Percentiles rank a stretch among this genome's conserved stretches.
Conservation (phyloP, 768 basidiomycete species). For the Calocybe cyanea region DNA sequence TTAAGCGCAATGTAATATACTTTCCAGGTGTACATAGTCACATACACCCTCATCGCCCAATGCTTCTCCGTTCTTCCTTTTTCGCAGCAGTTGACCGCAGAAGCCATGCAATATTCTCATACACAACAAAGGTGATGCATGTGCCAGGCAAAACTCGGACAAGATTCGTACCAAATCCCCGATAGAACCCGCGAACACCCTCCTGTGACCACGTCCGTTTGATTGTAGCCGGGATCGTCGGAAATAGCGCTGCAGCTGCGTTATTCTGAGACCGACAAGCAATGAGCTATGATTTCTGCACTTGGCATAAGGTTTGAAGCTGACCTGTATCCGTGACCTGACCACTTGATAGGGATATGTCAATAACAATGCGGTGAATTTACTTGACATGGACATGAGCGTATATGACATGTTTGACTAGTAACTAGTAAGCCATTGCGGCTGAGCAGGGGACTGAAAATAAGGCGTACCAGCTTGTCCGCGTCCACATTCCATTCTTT, state of each 20-base stretch:
- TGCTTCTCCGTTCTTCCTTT: slow-evolving; percentile 30
- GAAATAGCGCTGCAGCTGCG: slow-evolving; percentile 64
- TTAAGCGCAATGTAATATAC: slow-evolving; percentile 7
- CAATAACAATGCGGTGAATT: slow-evolving; percentile 72
- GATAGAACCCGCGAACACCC: slow-evolving; percentile 85
- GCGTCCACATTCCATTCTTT: slow-evolving; percentile 64
- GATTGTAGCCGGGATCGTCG: slow-evolving; percentile 80
- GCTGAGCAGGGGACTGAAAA: background rate
- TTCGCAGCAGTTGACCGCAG: slow-evolving; percentile 62
- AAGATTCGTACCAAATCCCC: slow-evolving; percentile 91
- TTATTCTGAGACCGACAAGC: slow-evolving; percentile 47
- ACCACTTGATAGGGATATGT: slow-evolving; percentile 99
- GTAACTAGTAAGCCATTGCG: background rate
- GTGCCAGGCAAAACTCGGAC: slow-evolving; percentile 95
- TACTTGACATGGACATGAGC: slow-evolving; percentile 87
- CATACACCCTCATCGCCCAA: slow-evolving; percentile 5
- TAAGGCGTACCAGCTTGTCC: slow-evolving; percentile 76
- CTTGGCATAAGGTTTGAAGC: slow-evolving; percentile 18
- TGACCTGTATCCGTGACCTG: slow-evolving; percentile 87
- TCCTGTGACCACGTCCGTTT: slow-evolving; percentile 78
- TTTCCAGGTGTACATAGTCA: too few species aligned
- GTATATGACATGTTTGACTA: slow-evolving; percentile 93
- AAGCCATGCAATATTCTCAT: slow-evolving; percentile 88
- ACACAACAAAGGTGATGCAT: slow-evolving; percentile 97
- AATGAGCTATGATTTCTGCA: background rate